Evolutionary conservation across 306 rosid genomes (phyloP), one percentile per base, ranked within the genome.

Genomic region (Quercus cerris): DNA sequence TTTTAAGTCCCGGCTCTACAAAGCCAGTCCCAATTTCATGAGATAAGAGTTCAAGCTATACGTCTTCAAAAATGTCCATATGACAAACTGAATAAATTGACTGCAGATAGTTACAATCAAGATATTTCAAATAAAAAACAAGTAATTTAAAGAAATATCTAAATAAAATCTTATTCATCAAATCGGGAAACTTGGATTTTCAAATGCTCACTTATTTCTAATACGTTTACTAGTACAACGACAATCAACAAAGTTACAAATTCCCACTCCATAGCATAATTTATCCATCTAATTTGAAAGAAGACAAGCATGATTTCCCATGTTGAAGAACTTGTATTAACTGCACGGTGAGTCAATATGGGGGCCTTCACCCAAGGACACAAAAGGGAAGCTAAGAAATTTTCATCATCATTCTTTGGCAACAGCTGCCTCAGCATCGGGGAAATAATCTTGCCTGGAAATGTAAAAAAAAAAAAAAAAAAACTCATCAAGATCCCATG

Each of bases 381-480:
- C 75, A 55, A 62, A 57, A 73, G 61, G 58, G 63, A 67, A 76
- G 77, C 66, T 63, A 31, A 74, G 59, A 80, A 57, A 28, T 81
- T 84, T 85, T 90, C 87, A 66, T 70, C 94, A 76, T 95, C 97
- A 91, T 91, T 91, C 96, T 83, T 93, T 80, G 5, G 87, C 85
- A 14, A 77, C 86, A 69, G 84, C 87, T 3, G 79, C 83, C 68
- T 88, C 86, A 46, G 74, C 80, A 81, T 91, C 90, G 0, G 94
- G 76, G 82, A 80, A 89, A 85, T 90, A 95, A 81, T 95, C 98
- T 5, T 95, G 94, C 93, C 99, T 93, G 91, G 20, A 46, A 83
- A 35, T 51, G 57, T 52, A 2, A 5, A 23, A 55, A 52, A 14
- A 23, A 15, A 15, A 46, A 23, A 15, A 15, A 46, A 72, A 33